phyloP scores from a whole-genome alignment of 192 early-diverging fungal species.

The Gonapodya sp. region DNA sequence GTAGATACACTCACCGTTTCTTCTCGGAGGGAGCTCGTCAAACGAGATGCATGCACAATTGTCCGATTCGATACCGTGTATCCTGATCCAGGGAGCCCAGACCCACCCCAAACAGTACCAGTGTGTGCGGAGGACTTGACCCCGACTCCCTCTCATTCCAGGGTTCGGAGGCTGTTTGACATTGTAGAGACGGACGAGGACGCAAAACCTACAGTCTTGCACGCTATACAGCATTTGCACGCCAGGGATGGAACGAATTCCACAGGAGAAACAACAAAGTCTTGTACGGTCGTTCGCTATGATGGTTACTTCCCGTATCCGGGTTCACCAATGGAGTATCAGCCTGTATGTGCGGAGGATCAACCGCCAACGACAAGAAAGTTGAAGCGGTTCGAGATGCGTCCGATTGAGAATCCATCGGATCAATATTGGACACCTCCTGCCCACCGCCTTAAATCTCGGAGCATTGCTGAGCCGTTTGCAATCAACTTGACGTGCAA shows the following conservation, averaged over 20 bases:
- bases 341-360: not conserved
- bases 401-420: not conserved
- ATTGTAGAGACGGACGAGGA: not conserved
- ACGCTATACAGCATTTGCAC: not conserved
- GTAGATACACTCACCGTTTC: not conserved
- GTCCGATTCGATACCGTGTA: not conserved
- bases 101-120: not conserved
- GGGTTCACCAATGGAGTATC: not conserved
- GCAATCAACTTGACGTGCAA: not conserved
- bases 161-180: not conserved
- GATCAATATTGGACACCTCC: not conserved
- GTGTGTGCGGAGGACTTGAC: not conserved
- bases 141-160: not conserved
- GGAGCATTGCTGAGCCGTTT: not conserved
- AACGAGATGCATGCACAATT: not conserved
- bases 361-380: not conserved
- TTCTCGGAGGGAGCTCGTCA: not conserved
- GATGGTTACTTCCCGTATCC: not conserved
- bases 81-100: not conserved
- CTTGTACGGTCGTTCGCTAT: not conserved
- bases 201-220: not conserved
- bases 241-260: not conserved
- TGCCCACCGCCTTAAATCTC: not conserved
- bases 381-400: not conserved
- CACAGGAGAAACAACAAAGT: not conserved